A percentile compares a stretch with the other conserved stretches of the same genome.
Evolutionary conservation across 306 rosid genomes (phyloP).

Genomic region (Cucumis melo): DNA sequence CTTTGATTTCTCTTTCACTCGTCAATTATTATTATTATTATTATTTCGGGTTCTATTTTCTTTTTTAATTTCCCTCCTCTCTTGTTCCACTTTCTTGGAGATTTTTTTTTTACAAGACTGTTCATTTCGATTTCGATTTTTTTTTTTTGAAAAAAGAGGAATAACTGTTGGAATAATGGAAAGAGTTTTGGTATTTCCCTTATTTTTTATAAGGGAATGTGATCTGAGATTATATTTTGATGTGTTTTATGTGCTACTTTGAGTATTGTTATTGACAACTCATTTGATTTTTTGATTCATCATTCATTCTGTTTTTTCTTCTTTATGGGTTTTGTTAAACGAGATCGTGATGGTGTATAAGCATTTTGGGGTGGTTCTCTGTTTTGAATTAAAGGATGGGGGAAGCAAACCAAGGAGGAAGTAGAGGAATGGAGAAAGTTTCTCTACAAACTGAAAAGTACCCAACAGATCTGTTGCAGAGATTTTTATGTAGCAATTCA

Average conservation of each 20-base stretch:
- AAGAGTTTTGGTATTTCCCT: slow-evolving; percentile 7
- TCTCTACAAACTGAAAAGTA: slow-evolving; percentile 33
- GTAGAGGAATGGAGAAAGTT: slow-evolving; percentile 24
- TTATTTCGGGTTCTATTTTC: not conserved
- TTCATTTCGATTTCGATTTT: not conserved
- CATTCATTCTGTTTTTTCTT: not conserved
- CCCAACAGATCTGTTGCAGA: slow-evolving; percentile 81
- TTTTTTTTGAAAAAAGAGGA: not conserved
- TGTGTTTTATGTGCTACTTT: slow-evolving; percentile 3
- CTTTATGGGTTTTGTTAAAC: slow-evolving; percentile 23
- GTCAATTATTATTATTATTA: not conserved
- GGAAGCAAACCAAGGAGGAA: slow-evolving; percentile 32
- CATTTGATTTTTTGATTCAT: not conserved
- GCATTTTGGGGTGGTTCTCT: not conserved
- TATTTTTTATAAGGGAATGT: not conserved
- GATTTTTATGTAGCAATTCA: slow-evolving; percentile 24
- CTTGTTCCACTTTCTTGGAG: slow-evolving; percentile 3
- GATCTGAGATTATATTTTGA: not conserved
- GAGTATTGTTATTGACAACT: slow-evolving; percentile 5
- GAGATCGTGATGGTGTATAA: slow-evolving; percentile 1
- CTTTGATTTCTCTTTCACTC: not conserved
- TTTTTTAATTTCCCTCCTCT: not conserved
- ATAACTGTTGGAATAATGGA: not conserved
- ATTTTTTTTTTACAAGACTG: not conserved
- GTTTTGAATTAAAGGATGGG: slow-evolving; percentile 22